A percentile compares a stretch with the other conserved stretches of the same genome.
phyloP scores from a whole-genome alignment of 2,329 filamentous ascomycete genomes.

The Colletotrichum sp. region DNA sequence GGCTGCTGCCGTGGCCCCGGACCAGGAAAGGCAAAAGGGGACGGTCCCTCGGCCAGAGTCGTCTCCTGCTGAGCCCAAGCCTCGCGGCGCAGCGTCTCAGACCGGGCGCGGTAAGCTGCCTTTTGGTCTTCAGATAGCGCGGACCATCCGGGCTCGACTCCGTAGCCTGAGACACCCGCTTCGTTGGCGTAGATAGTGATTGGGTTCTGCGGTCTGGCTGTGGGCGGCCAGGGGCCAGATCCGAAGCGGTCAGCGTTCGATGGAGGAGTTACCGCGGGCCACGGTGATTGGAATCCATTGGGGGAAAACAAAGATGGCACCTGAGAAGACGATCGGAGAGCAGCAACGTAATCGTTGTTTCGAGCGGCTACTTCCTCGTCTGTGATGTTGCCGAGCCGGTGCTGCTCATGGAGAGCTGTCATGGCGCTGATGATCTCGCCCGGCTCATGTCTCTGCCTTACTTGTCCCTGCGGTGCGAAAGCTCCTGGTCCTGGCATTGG shows the following conservation, averaged over 20 bases:
- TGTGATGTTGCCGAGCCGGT: background rate
- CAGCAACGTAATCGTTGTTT: background rate
- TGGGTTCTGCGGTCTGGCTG: background rate
- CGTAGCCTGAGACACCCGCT: background rate
- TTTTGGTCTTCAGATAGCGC: background rate
- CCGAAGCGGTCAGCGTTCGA: background rate
- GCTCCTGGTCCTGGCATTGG: background rate
- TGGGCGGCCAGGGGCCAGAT: background rate
- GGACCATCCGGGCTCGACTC: background rate
- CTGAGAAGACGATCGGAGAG: background rate
- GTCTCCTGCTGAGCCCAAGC: background rate
- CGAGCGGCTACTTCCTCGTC: background rate
- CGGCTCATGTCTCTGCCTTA: background rate
- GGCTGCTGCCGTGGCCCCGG: background rate
- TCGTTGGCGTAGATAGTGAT: background rate
- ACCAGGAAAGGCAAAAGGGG: background rate
- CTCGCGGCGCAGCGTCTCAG: background rate
- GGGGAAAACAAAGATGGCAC: background rate
- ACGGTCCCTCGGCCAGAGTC: background rate
- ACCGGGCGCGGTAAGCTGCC: background rate
- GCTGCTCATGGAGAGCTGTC: background rate
- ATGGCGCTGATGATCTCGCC: background rate
- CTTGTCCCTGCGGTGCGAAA: background rate
- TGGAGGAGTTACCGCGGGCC: background rate
- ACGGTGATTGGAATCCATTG: background rate